Evolutionary conservation across 2,329 filamentous ascomycete genomes (phyloP).

Genomic region (Ceratocystis variospora): DNA sequence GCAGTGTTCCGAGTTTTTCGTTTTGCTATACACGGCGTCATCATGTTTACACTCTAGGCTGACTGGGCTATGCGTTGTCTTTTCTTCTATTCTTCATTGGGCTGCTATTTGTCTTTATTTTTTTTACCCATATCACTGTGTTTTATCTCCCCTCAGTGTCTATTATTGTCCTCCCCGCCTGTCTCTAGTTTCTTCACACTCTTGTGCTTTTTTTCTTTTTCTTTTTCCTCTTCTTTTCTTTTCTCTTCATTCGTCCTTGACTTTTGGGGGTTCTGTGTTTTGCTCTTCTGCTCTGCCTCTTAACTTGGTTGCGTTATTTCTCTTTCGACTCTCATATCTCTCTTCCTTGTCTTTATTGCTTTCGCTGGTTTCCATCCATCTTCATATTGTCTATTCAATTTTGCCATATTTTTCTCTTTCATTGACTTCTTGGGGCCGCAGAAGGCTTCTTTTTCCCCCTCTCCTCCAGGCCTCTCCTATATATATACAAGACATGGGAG

Average conservation of each 20-base stretch:
- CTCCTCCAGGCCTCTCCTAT: background rate
- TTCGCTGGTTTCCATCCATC: slow-evolving; percentile 1
- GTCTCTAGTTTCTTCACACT: slow-evolving; percentile 8
- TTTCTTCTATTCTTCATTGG: background rate
- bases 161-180: slow-evolving; percentile 8
- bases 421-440: background rate
- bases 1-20: slow-evolving; percentile 13
- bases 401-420: slow-evolving; percentile 1
- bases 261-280: background rate
- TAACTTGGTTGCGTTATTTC: slow-evolving; percentile 6
- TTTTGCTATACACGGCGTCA: slow-evolving; percentile 17
- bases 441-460: background rate
- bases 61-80: slow-evolving; percentile 12
- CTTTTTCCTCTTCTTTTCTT: no score
- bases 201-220: slow-evolving; percentile 11
- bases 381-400: slow-evolving; percentile 9
- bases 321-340: background rate
- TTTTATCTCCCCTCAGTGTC: background rate
- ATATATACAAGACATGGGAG: background rate
- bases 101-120: slow-evolving; percentile 4
- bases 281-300: slow-evolving; percentile 7
- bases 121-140: background rate
- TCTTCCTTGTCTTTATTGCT: slow-evolving; percentile 8
- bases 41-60: slow-evolving; percentile 13
- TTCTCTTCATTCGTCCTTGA: slow-evolving; percentile 6